Percentiles rank a stretch among this genome's conserved stretches.
Conservation (phyloP, 2,329 filamentous ascomycete genomes). For the Chrysosporium queenslandicum region DNA sequence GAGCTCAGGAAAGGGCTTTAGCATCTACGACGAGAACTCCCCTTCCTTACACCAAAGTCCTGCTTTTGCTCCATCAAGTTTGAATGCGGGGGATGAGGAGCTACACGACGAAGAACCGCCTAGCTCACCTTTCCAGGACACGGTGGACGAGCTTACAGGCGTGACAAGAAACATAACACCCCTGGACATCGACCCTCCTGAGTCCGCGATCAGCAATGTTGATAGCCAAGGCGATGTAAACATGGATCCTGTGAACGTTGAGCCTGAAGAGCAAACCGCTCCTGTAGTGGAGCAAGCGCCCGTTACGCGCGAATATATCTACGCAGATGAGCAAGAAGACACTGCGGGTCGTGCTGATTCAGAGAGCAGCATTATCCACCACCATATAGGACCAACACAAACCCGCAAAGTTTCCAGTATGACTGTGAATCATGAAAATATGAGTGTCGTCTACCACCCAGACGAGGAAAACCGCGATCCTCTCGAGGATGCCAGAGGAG, state of each 20-base stretch:
- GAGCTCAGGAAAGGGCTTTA: background rate
- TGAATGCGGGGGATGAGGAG: constrained; percentile 14
- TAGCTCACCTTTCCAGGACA: constrained; percentile 32
- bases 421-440: constrained; percentile 33
- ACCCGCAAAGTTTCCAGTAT: constrained; percentile 26
- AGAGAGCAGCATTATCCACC: constrained; percentile 15
- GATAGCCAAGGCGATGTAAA: constrained; percentile 11
- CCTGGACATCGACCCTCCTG: constrained; percentile 21
- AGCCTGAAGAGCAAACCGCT: background rate
- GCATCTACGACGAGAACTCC: constrained; percentile 8
- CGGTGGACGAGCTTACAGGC: constrained; percentile 23
- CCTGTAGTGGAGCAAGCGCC: constrained; percentile 3
- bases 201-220: background rate
- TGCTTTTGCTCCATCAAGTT: too few relatives aligned
- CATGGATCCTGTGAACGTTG: constrained; percentile 4
- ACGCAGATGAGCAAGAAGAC: background rate
- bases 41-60: background rate
- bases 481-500: constrained; percentile 20
- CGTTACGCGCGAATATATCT: background rate
- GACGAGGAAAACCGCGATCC: constrained; percentile 19
- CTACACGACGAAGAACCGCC: constrained; percentile 18
- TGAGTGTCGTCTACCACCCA: constrained; percentile 34
- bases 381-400: background rate
- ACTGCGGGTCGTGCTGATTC: background rate
- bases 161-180: constrained; percentile 15